These are phyloP conservation scores for Russula virescens DNA, from an alignment of 768 basidiomycete genomes.

Conservation along the genomic window DNA sequence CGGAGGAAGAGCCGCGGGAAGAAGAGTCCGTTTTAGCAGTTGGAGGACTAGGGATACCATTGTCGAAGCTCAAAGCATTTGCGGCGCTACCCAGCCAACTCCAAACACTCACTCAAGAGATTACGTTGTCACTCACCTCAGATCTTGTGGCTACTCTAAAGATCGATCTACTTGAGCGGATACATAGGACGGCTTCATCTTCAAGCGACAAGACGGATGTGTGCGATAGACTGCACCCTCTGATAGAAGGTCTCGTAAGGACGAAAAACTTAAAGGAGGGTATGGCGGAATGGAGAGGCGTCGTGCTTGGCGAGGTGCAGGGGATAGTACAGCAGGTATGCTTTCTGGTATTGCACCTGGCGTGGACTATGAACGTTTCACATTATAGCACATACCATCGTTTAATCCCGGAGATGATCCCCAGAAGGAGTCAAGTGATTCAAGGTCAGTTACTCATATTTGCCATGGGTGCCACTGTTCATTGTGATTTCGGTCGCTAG, in stretches of 20 bases:
- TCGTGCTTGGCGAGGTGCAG: constrained; percentile 56
- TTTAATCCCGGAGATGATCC: constrained; percentile 51
- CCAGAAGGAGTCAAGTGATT: constrained; percentile 28
- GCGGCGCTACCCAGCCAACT: constrained; percentile 70
- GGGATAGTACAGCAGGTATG: constrained; percentile 55
- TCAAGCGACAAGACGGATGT: constrained; percentile 30
- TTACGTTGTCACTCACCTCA: constrained; percentile 66
- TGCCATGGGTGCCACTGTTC: not conserved
- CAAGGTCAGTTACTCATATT: constrained; percentile 3
- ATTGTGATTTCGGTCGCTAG: constrained; percentile 21
- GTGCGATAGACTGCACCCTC: constrained; percentile 60
- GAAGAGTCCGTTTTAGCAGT: not conserved
- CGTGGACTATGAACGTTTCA: not conserved
- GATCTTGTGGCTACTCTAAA: constrained; percentile 72
- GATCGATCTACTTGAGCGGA: constrained; percentile 56
- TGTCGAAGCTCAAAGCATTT: constrained; percentile 69
- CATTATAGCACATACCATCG: constrained; percentile 49
- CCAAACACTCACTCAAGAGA: constrained; percentile 63
- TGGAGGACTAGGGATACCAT: constrained; percentile 36
- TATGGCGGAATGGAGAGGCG: constrained; percentile 61
- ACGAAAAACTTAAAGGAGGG: constrained; percentile 69
- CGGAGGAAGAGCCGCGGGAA: constrained; percentile 22
- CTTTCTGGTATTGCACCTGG: constrained; percentile 12
- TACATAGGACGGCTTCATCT: constrained; percentile 23
- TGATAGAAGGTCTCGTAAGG: constrained; percentile 71